These are phyloP conservation scores for Metarhizium anisopliae DNA, from an alignment of 2,329 filamentous ascomycete genomes.

Conservation along the genomic window DNA sequence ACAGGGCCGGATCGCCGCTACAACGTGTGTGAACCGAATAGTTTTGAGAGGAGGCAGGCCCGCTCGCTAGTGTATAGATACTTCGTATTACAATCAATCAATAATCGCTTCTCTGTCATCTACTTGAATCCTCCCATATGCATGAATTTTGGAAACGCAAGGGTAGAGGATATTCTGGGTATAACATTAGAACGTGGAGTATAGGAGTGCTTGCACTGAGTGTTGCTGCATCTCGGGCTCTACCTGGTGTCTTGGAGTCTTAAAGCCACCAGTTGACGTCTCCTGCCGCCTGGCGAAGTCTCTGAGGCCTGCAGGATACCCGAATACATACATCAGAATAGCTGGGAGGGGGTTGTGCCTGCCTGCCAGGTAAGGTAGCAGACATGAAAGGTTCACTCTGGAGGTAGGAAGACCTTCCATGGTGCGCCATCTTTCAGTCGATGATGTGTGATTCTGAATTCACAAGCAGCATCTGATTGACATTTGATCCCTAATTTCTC, in stretches of 20 bases:
- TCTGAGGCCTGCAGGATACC: too few relatives aligned
- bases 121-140: not conserved
- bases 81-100: conserved; percentile 18
- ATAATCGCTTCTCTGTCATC: conserved; percentile 19
- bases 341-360: not conserved
- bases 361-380: not conserved
- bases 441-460: not conserved
- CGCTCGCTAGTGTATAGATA: conserved; percentile 27
- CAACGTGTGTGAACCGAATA: not conserved
- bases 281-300: too few relatives aligned
- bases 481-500: too few relatives aligned
- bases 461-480: too few relatives aligned
- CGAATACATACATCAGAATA: not conserved
- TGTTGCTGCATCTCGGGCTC: too few relatives aligned
- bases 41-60: conserved; percentile 18
- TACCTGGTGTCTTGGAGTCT: too few relatives aligned
- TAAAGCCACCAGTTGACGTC: too few relatives aligned
- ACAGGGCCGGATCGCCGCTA: not conserved
- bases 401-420: not conserved
- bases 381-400: not conserved
- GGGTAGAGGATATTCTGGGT: not conserved
- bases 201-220: too few relatives aligned
- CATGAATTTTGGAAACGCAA: not conserved
- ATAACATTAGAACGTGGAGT: not conserved
- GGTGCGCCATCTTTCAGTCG: not conserved